These are phyloP conservation scores for Clonostachys chloroleuca DNA, from an alignment of 2,329 filamentous ascomycete species.

Conservation along the genomic window DNA sequence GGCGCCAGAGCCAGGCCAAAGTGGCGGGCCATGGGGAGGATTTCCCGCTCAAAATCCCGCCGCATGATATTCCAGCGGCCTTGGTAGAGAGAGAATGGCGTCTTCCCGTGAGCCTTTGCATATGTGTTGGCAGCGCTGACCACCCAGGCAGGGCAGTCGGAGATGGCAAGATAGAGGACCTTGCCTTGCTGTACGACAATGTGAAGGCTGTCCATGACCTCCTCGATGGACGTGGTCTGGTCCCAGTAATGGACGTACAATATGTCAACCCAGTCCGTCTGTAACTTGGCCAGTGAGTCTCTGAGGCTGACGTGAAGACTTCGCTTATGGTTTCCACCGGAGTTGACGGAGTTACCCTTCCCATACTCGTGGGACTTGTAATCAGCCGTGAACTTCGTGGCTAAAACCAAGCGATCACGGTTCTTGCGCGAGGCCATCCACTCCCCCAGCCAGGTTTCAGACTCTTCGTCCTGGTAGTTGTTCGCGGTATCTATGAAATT, in stretches of 20 bases:
- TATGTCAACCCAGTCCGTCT: slow-evolving; percentile 23
- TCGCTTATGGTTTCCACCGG: slow-evolving; percentile 28
- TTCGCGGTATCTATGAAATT: slow-evolving; percentile 58
- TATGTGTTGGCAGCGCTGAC: slow-evolving; percentile 16
- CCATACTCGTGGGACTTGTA: slow-evolving; percentile 23
- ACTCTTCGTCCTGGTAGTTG: slow-evolving; percentile 44
- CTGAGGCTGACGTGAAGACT: slow-evolving; percentile 28
- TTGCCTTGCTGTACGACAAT: slow-evolving; percentile 14
- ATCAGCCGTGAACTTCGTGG: slow-evolving; percentile 39
- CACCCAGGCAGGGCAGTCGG: slow-evolving; percentile 18
- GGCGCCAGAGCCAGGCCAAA: slow-evolving; percentile 37
- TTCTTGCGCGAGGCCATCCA: slow-evolving; percentile 37
- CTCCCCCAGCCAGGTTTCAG: slow-evolving; percentile 44
- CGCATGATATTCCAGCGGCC: slow-evolving; percentile 13
- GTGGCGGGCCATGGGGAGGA: slow-evolving; percentile 15
- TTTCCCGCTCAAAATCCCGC: slow-evolving; percentile 16
- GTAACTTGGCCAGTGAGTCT: slow-evolving; percentile 31
- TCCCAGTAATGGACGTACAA: slow-evolving; percentile 21
- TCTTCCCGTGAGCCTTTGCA: slow-evolving; percentile 13
- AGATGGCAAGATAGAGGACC: slow-evolving; percentile 18
- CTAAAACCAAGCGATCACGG: slow-evolving; percentile 40
- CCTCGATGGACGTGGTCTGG: slow-evolving; percentile 11
- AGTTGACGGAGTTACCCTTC: slow-evolving; percentile 26
- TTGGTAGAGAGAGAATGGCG: slow-evolving; percentile 17
- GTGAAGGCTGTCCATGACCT: slow-evolving; percentile 18